Evolutionary conservation across 1,284 basidiomycete species (phyloP).

Genomic region (Lignosus rhinocerotis): DNA sequence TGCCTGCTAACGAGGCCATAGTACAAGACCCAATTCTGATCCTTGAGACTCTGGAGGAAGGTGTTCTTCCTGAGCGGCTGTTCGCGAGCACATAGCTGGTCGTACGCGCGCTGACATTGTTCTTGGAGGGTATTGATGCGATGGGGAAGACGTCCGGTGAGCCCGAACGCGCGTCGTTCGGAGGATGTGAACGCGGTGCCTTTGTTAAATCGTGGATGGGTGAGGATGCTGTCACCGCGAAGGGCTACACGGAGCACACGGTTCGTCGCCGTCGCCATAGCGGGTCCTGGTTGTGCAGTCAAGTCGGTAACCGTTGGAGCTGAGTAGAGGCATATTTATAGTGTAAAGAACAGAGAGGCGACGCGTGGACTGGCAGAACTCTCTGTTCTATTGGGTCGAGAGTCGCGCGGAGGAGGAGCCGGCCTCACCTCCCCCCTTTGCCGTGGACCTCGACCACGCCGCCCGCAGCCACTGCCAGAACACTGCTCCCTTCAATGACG

Average conservation of each 20-base stretch:
- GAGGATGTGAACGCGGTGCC: slow-evolving; percentile 70
- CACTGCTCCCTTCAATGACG: not conserved
- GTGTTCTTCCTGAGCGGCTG: slow-evolving; percentile 64
- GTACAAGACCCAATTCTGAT: slow-evolving; percentile 78
- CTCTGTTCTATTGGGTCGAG: not conserved
- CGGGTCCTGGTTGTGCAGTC: not conserved
- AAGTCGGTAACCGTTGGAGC: not conserved
- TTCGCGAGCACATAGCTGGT: slow-evolving; percentile 55
- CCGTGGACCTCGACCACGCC: slow-evolving; percentile 13
- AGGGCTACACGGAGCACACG: slow-evolving; percentile 48
- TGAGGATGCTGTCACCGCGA: slow-evolving; percentile 60
- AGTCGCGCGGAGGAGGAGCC: not conserved
- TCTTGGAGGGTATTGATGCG: slow-evolving; percentile 76
- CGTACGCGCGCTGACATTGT: slow-evolving; percentile 72
- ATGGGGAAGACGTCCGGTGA: slow-evolving; percentile 76
- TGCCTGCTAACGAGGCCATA: slow-evolving; percentile 68
- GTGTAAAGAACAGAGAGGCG: not conserved
- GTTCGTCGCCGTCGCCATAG: slow-evolving; percentile 27
- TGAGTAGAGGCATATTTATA: slow-evolving; percentile 14
- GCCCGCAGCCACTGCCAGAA: slow-evolving; percentile 1
- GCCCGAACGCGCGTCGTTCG: slow-evolving; percentile 71
- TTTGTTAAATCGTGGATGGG: slow-evolving; percentile 68
- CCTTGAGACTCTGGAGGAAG: slow-evolving; percentile 72
- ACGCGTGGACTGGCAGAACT: not conserved
- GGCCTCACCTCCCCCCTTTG: not conserved